Base-by-base conservation (phyloP, 768 basidiomycete genomes). In the Butyriboletus loyo region DNA sequence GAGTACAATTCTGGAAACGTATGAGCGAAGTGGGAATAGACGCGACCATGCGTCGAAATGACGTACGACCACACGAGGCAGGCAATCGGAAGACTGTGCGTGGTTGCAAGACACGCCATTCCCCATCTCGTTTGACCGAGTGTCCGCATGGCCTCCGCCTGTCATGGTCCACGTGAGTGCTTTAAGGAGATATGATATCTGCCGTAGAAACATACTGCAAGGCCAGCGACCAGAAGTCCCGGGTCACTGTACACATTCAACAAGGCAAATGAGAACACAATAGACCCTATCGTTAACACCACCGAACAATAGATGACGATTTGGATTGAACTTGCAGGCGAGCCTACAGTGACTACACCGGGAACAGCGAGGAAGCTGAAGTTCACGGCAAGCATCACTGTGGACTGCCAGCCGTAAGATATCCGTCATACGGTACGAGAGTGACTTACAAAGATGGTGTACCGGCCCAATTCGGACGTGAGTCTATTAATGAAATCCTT, bases 51-150 rank as follows among this genome's bases (percentile, higher is more conserved):
- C 14, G 7, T 7, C 4, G 8, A 45, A 5, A 34, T 7, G 43
- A 60, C 54, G 13, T 43, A 61, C 59, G 59, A 57, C 54, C 59
- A 60, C 38, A 56, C 34, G 32, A 61, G 59, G 7, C 27, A 49
- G 10, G 59, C 59, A 15, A 56, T 32, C 0, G 59, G 59, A 19
- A 61, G 54, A 34, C 59, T 47, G 24, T 60, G 58, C 7, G 59
- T 50, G 21, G 56, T 60, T 4, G 58, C 50, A 43, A 60, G 53
- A 17, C 47, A 52, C 0, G 39, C 39, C 46, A 60, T 51, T 6
- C 58, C 58, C 8, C 42, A 35, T n/a, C 37, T 46, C 7, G 31
- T 38, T 22, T 46, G 46, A 34, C 40, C 46, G 28, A 60, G 31
- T 1, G 35, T 46, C 40, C 36, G 21, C 50, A 60, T 49, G 19